Conservation (phyloP, 1,284 basidiomycete genomes). For the Wallemia ichthyophaga region DNA sequence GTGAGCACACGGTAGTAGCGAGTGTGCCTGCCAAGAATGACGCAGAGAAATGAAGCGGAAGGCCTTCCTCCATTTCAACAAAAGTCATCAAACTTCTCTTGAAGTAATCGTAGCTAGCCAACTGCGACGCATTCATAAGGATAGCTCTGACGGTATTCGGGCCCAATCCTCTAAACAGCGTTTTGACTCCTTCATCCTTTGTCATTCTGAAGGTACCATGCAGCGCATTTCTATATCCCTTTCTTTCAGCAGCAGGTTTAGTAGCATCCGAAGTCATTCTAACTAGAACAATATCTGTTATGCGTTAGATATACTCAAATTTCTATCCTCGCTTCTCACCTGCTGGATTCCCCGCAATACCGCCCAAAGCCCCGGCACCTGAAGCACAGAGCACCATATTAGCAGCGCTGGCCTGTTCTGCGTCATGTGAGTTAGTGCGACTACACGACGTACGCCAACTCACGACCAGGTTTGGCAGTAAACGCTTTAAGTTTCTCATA, state of each 20-base stretch:
- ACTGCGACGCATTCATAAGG: slow-evolving; percentile 22
- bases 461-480: slow-evolving; percentile 1
- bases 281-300: slow-evolving; percentile 28
- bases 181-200: slow-evolving; percentile 17
- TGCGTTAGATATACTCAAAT: slow-evolving; percentile 9
- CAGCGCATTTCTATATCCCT: slow-evolving; percentile 16
- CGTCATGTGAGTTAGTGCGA: slow-evolving; percentile 5
- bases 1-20: slow-evolving; percentile 21
- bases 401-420: slow-evolving; percentile 12
- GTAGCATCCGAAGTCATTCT: slow-evolving; percentile 18
- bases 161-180: slow-evolving; percentile 19
- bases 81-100: slow-evolving; percentile 18
- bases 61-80: slow-evolving; percentile 18
- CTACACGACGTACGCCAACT: background rate
- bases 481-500: slow-evolving; percentile 14
- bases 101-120: slow-evolving; percentile 23
- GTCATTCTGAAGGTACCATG: slow-evolving; percentile 19
- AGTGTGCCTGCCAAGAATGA: slow-evolving; percentile 22
- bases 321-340: slow-evolving; percentile 8
- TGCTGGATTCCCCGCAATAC: slow-evolving; percentile 9
- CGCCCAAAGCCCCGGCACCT: slow-evolving; percentile 14
- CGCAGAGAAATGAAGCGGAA: slow-evolving; percentile 19
- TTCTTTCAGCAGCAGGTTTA: slow-evolving; percentile 9
- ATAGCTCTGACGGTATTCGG: slow-evolving; percentile 22
- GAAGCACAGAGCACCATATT: slow-evolving; percentile 14